Base-by-base conservation (phyloP, 202 grass and related monocot genomes). In the Carex arenaria region DNA sequence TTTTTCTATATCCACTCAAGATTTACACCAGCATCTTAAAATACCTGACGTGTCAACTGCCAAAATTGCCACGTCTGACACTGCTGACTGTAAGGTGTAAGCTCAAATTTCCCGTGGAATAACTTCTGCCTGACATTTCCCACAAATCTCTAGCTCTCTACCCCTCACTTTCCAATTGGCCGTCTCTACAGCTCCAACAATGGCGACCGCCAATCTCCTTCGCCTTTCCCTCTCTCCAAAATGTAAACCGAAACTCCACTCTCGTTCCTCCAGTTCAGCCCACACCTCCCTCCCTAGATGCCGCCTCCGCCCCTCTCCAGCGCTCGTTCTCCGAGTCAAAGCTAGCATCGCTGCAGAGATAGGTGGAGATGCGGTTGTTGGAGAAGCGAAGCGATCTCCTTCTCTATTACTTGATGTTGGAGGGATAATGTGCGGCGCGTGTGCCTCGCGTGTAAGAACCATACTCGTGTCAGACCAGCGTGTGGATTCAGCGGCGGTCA, bases 401-500 rank as follows among this genome's bases (percentile, higher is more conserved):
- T 80, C 87, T 67, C 87, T 93, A 30, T 85, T 95, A 45, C 90
- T 98, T 70, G 92, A 98, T 70, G 95, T 98, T 62, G 80, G 86
- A 68, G 91, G 95, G 43, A 98, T 98, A 92, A 98, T 98, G 92
- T 98, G 95, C 81, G 95, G 89, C 54, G 92, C 89, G 36, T 98
- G 95, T 83, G 95, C 89, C 38, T 88, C 95, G 22, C 89, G 92
- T 40, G 95, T 98, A 78, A 86, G 95, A 56, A 71, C 89, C 18
- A 82, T 98, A 73, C 91, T 98, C 23, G 80, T 87, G 2, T 86
- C 92, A 34, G 95, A 95, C 79, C 86, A 83, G 69, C 86, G 95
- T 49, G 92, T 95, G 11, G 90, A 95, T 69, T 90, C 88, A 31
- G 85, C 88, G 13, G 92, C 87, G 22, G 95, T 98, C 47, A 98